A percentile compares a stretch with the other conserved stretches of the same genome.
Conservation (phyloP, 2,329 filamentous ascomycete species). For the Neonectria magnoliae region DNA sequence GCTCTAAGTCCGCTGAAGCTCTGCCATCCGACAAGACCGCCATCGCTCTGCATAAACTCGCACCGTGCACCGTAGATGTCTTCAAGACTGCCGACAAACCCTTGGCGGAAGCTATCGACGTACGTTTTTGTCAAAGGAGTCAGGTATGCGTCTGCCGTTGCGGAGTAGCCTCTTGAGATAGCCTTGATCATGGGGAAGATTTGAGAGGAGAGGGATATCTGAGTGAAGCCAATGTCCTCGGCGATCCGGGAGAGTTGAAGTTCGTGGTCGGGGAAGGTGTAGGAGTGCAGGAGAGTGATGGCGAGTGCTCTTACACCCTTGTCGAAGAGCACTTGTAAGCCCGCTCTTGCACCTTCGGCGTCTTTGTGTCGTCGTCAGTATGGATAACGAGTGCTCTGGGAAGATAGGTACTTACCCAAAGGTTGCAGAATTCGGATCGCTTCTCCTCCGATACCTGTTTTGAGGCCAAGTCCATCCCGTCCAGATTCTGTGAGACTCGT, state of each 20-base stretch:
- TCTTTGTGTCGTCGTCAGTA: conserved; percentile 56
- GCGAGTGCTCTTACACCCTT: conserved; percentile 61
- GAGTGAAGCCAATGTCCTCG: conserved; percentile 49
- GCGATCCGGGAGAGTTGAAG: conserved; percentile 47
- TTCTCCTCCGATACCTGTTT: conserved; percentile 73
- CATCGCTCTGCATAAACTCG: conserved; percentile 61
- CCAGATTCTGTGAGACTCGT: conserved; percentile 29
- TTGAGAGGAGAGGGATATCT: conserved; percentile 29
- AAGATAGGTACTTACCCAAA: not conserved
- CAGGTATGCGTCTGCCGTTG: conserved; percentile 54
- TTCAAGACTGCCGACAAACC: conserved; percentile 49
- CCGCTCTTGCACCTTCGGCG: conserved; percentile 59
- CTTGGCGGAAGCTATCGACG: conserved; percentile 38
- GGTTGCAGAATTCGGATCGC: conserved; percentile 68
- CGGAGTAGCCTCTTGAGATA: conserved; percentile 52
- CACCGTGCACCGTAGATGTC: conserved; percentile 27
- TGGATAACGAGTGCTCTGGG: rapidly evolving
- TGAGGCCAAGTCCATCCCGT: conserved; percentile 60
- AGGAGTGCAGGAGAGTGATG: conserved; percentile 77
- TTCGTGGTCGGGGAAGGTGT: conserved; percentile 67
- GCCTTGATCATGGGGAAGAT: conserved; percentile 51
- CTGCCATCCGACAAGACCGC: conserved; percentile 62
- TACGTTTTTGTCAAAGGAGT: conserved; percentile 51
- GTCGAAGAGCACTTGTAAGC: conserved; percentile 69
- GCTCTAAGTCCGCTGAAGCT: conserved; percentile 75